Evolutionary conservation across 2,329 filamentous ascomycete genomes (phyloP), one percentile per base, ranked within the genome.

Genomic region (Trichoderma sp.): DNA sequence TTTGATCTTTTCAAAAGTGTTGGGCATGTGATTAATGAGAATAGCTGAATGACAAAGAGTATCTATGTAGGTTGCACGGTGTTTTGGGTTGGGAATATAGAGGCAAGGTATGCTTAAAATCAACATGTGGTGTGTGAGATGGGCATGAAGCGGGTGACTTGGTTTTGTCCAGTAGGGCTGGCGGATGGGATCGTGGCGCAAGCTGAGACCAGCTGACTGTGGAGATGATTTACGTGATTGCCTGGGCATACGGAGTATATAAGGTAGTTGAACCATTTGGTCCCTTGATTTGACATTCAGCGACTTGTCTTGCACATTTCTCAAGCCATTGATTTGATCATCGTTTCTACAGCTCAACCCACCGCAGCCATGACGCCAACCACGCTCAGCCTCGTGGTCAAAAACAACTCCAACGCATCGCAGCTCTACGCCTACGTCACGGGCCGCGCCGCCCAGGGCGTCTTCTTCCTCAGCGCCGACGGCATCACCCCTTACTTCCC

Each of bases 381-480:
- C 5, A 74, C 85, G 9, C 80, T 92, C 54, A 81, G 86, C 61
- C 84, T 93, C 68, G 84, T 85, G 12, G 78, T 93, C 22, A 81
- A 85, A 72, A 93, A 93, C 79, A 86, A 86, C 72, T 90, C 89
- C 2, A 79, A 79, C 34, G 89, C 89, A 1, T 78, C 81, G 63
- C 84, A 52, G 58, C 74, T 81, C 34, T 92, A 87, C 73, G 90
- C 88, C 22, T 90, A 92, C 76, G 85, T 95, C 73, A 93, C 89
- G 1, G 91, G 91, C 22, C 72, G 70, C 37, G 85, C 86, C 19
- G 83, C 85, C 75, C 86, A 87, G 72, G 82, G 82, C 15, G 81
- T 89, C 22, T 84, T 89, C 69, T 81, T 93, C 52, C 81, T 93
- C 29, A 81, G 86, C 72, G 80, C 89, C 15, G 90, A 93, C 73